These are phyloP conservation scores for Ambrosiella cleistominuta DNA, from an alignment of 2,329 filamentous ascomycete species.

Conservation along the genomic window DNA sequence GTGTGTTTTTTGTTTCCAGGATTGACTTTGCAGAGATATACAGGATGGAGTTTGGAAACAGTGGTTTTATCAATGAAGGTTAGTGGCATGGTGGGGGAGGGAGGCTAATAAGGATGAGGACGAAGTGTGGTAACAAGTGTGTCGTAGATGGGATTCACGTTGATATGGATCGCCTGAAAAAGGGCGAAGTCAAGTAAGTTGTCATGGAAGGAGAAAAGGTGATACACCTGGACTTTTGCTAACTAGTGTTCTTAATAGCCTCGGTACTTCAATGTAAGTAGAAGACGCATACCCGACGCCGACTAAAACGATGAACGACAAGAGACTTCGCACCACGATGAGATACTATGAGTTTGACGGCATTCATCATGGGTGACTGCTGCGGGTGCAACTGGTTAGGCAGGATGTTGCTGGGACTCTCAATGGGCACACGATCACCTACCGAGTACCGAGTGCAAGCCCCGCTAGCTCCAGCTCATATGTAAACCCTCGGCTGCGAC, in stretches of 20 bases:
- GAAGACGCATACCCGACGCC: neutral
- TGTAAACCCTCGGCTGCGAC: too few species aligned
- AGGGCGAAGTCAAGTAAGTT: slow-evolving; percentile 92
- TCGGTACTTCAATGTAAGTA: slow-evolving; percentile 90
- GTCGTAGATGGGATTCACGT: slow-evolving; percentile 87
- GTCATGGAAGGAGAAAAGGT: slow-evolving; percentile 4
- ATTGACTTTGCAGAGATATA: neutral
- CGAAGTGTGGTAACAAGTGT: slow-evolving; percentile 5
- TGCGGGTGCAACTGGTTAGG: too few species aligned
- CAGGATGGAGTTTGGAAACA: slow-evolving; percentile 44
- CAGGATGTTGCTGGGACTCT: neutral
- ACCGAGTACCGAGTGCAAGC: too few species aligned
- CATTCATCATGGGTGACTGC: too few species aligned
- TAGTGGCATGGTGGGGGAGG: slow-evolving; percentile 15
- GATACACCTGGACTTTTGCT: slow-evolving; percentile 17
- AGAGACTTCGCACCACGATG: slow-evolving; percentile 3
- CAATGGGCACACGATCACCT: neutral
- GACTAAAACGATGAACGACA: slow-evolving; percentile 10
- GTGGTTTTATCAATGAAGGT: slow-evolving; percentile 49
- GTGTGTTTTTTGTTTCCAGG: neutral
- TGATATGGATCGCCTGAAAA: slow-evolving; percentile 97
- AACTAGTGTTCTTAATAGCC: slow-evolving; percentile 32
- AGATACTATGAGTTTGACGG: too few species aligned
- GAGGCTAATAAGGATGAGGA: slow-evolving; percentile 9
- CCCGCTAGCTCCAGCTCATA: too few species aligned